These are phyloP conservation scores for Aspergillus neoniger DNA, from an alignment of 2,329 filamentous ascomycete species.

Conservation along the genomic window DNA sequence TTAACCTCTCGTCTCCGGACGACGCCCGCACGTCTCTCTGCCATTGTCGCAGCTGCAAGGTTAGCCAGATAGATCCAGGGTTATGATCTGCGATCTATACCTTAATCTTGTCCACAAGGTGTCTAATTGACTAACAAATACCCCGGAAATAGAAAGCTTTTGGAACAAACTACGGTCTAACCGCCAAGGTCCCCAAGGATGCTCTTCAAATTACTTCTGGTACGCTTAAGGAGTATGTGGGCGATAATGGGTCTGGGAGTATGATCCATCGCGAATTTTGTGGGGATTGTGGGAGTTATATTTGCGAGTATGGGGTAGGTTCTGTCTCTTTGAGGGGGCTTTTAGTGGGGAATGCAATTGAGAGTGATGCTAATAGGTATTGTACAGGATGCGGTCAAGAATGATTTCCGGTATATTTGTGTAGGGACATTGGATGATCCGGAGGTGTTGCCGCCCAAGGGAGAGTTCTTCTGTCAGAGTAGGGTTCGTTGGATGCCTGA, in stretches of 20 bases:
- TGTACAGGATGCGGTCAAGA: constrained; percentile 33
- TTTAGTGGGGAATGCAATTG: neutral
- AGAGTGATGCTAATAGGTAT: neutral
- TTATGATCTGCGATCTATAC: neutral
- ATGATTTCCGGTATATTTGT: constrained; percentile 46
- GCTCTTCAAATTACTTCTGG: constrained; percentile 46
- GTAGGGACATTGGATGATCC: constrained; percentile 55
- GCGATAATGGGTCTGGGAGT: constrained; percentile 54
- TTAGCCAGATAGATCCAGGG: constrained; percentile 15
- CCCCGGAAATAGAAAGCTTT: constrained; percentile 48
- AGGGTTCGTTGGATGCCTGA: constrained; percentile 55
- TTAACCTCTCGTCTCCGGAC: constrained; percentile 47
- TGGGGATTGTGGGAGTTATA: constrained; percentile 52
- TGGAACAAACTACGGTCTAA: constrained; percentile 55
- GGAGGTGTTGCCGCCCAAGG: constrained; percentile 53
- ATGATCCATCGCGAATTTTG: constrained; percentile 56
- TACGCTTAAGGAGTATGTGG: constrained; percentile 47
- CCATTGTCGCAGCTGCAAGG: constrained; percentile 57
- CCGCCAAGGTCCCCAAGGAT: constrained; percentile 52
- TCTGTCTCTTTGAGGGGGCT: neutral
- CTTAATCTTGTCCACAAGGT: neutral
- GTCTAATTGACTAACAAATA: neutral
- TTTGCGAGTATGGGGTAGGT: constrained; percentile 56
- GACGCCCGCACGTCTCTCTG: constrained; percentile 56
- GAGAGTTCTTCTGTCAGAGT: constrained; percentile 57